These are phyloP conservation scores for Syncephalastrum monosporum DNA, from an alignment of 371 early-diverging fungal genomes.

Conservation along the genomic window DNA sequence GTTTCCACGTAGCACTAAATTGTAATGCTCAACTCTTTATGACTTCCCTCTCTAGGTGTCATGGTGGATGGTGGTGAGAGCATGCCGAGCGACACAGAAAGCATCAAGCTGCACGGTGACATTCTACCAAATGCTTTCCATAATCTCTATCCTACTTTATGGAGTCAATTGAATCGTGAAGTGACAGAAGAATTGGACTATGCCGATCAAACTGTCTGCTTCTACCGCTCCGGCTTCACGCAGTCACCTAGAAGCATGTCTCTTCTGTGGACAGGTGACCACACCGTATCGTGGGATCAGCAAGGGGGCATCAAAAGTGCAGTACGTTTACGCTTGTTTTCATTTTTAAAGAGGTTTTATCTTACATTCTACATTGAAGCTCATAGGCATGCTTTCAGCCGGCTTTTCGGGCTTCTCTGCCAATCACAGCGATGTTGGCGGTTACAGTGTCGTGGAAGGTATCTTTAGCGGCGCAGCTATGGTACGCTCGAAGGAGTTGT, in stretches of 20 bases:
- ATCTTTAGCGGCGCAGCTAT: constrained; percentile 32
- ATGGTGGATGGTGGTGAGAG: constrained; percentile 44
- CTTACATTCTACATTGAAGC: constrained; percentile 4
- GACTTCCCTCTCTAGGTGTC: constrained; percentile 6
- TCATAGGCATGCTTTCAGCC: constrained; percentile 43
- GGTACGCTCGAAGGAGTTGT: constrained; percentile 36
- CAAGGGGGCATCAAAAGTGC: constrained; percentile 48
- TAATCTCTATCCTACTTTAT: constrained; percentile 38
- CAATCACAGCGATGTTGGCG: constrained; percentile 52
- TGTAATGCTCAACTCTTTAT: too few relatives aligned
- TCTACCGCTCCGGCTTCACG: constrained; percentile 33
- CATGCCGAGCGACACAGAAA: constrained; percentile 24
- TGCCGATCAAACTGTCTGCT: constrained; percentile 26
- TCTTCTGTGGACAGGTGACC: constrained; percentile 45
- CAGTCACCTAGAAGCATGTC: constrained; percentile 33
- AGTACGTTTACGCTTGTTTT: constrained; percentile 18
- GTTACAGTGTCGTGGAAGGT: constrained; percentile 38
- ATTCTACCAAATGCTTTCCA: constrained; percentile 24
- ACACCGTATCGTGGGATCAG: constrained; percentile 41
- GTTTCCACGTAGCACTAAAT: background rate
- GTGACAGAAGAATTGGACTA: constrained; percentile 24
- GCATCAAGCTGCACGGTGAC: background rate
- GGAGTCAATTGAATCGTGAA: constrained; percentile 31
- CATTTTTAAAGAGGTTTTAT: background rate
- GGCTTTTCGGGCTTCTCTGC: constrained; percentile 51